phyloP scores from a whole-genome alignment of 208 protist genomes.

The Acanthamoeba castellanii region DNA sequence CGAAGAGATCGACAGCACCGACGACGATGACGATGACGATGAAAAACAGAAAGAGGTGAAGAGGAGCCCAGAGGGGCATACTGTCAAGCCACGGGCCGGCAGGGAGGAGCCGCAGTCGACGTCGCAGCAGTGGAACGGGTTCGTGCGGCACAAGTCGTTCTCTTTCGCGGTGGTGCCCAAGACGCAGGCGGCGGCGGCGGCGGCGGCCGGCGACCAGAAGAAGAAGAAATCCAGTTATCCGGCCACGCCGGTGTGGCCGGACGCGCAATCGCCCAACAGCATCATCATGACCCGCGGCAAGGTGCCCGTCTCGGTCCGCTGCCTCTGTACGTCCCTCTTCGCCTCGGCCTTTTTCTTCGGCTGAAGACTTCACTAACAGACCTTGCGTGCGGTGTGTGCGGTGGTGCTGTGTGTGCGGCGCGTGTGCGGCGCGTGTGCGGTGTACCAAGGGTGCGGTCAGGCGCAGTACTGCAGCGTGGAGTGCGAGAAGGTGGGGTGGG shows the following conservation, averaged over 20 bases:
- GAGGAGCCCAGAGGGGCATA: background rate
- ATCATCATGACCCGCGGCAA: background rate
- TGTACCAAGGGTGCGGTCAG: background rate
- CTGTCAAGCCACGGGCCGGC: no score
- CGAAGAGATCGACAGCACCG: background rate
- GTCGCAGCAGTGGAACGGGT: conserved; percentile 10
- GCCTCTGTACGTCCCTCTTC: background rate
- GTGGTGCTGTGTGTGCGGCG: no score
- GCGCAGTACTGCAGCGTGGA: background rate
- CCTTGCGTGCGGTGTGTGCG: background rate
- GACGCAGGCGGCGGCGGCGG: no score
- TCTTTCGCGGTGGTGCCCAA: conserved; percentile 5
- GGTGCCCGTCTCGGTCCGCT: background rate
- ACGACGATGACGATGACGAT: background rate
- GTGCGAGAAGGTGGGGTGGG: background rate
- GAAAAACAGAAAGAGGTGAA: no score
- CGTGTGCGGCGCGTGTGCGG: no score
- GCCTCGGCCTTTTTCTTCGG: background rate
- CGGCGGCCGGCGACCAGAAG: no score
- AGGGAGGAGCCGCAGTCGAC: no score
- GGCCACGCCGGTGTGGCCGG: no score
- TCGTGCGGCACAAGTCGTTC: conserved; percentile 19
- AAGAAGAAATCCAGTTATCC: no score
- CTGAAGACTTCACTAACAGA: no score
- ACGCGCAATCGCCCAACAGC: background rate